These are phyloP conservation scores for Verticillium longisporum DNA, from an alignment of 2,329 filamentous ascomycete species.

Conservation along the genomic window DNA sequence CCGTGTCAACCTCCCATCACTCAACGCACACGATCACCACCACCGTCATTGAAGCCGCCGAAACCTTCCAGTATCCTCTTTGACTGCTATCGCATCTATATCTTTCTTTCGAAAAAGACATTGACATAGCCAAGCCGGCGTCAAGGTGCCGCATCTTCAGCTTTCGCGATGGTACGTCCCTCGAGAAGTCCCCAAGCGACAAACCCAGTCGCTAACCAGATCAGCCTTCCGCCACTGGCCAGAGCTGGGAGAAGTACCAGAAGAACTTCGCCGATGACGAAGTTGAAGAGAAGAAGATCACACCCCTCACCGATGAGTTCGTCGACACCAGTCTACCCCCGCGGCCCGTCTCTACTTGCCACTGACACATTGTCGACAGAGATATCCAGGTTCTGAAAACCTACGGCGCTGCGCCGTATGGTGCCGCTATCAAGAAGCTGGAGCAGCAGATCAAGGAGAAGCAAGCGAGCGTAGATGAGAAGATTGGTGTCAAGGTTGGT, in stretches of 20 bases:
- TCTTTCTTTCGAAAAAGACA: too few relatives aligned
- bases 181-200: not conserved
- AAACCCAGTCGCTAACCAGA: conserved; percentile 22
- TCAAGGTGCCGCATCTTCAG: conserved; percentile 12
- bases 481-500: conserved; percentile 78
- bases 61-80: not conserved
- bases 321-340: conserved; percentile 28
- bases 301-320: conserved; percentile 91
- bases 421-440: conserved; percentile 87
- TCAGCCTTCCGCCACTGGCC: conserved; percentile 90
- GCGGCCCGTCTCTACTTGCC: not conserved
- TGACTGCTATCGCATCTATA: not conserved
- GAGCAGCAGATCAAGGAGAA: conserved; percentile 99
- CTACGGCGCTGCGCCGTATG: conserved; percentile 95
- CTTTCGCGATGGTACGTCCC: conserved; percentile 34
- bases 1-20: conserved; percentile 10
- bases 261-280: conserved; percentile 97
- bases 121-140: too few relatives aligned
- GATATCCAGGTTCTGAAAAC: conserved; percentile 99
- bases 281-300: conserved; percentile 99
- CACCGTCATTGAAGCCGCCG: conserved; percentile 4
- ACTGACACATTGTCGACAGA: conserved; percentile 41
- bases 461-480: conserved; percentile 96
- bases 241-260: conserved; percentile 97
- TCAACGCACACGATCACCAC: not conserved